phyloP scores from a whole-genome alignment of 352 stramenopile species.

The Phytophthora europaea region DNA sequence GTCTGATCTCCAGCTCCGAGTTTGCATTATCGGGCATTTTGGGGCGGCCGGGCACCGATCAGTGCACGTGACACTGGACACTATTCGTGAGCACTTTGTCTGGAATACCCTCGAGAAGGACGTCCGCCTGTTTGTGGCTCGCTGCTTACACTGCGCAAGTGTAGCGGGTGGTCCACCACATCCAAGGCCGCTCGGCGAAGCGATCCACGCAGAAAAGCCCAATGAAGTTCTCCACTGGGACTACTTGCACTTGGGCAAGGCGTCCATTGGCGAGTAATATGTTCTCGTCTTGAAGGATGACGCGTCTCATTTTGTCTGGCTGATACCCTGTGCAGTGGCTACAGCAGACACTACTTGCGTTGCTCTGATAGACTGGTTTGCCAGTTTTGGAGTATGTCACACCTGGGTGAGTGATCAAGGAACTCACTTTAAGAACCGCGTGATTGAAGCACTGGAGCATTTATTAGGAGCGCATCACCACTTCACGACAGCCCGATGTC shows the following conservation, averaged over 20 bases:
- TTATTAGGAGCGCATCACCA: conserved; percentile 30
- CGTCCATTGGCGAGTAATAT: conserved; percentile 16
- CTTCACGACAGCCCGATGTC: conserved; percentile 38
- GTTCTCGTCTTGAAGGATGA: conserved; percentile 46
- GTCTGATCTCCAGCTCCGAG: conserved; percentile 24
- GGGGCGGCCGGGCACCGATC: conserved; percentile 35
- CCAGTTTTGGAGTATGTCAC: conserved; percentile 6
- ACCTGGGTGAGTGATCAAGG: conserved; percentile 41
- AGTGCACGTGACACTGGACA: conserved; percentile 19
- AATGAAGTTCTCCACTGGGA: conserved; percentile 21
- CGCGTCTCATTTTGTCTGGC: conserved; percentile 34
- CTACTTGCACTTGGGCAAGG: conserved; percentile 15
- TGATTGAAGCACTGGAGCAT: conserved; percentile 29
- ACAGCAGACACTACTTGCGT: conserved; percentile 5
- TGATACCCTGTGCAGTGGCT: conserved; percentile 22
- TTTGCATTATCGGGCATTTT: conserved; percentile 37
- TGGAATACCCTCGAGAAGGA: conserved; percentile 16
- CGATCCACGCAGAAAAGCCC: conserved; percentile 8
- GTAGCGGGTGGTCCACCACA: neutral
- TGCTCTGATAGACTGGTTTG: conserved; percentile 18
- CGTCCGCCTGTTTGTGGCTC: conserved; percentile 1
- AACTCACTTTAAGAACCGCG: conserved; percentile 45
- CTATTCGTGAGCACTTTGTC: conserved; percentile 13
- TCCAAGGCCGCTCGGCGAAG: neutral
- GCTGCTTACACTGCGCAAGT: conserved; percentile 15